Evolutionary conservation across 129 eudicot genomes (phyloP).

Genomic region (Flaveria linearis): DNA sequence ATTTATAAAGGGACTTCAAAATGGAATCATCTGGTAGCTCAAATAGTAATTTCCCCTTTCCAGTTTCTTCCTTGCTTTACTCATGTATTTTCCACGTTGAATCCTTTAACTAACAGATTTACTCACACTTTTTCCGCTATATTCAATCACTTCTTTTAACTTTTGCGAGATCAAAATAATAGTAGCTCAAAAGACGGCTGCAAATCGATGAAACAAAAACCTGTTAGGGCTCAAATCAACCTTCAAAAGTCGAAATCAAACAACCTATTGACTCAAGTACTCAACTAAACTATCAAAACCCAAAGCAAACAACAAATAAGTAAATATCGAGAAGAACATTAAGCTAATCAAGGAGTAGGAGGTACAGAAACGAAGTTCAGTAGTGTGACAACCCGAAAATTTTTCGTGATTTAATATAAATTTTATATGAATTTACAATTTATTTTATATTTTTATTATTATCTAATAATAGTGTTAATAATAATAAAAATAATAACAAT

Average conservation of each 20-base stretch:
- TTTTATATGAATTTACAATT: too few relatives aligned
- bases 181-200: slow-evolving; percentile 15
- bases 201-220: slow-evolving; percentile 15
- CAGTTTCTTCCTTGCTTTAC: slow-evolving; percentile 46
- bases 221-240: slow-evolving; percentile 26
- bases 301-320: slow-evolving; percentile 5
- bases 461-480: too few relatives aligned
- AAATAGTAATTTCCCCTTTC: slow-evolving; percentile 34
- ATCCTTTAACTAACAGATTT: slow-evolving; percentile 34
- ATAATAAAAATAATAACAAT: too few relatives aligned
- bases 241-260: slow-evolving; percentile 30
- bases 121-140: slow-evolving; percentile 19
- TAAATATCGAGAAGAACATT: background rate
- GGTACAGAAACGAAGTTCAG: slow-evolving; percentile 4
- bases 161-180: background rate
- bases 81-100: slow-evolving; percentile 40
- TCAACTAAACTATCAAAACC: slow-evolving; percentile 17
- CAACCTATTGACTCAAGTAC: background rate
- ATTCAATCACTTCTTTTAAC: background rate
- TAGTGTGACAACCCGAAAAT: too few relatives aligned
- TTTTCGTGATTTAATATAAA: too few relatives aligned
- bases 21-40: slow-evolving; percentile 31
- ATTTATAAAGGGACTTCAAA: slow-evolving; percentile 29
- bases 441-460: too few relatives aligned
- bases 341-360: background rate